These are phyloP conservation scores for Castanea crenata DNA, from an alignment of 306 rosid species.

Conservation along the genomic window DNA sequence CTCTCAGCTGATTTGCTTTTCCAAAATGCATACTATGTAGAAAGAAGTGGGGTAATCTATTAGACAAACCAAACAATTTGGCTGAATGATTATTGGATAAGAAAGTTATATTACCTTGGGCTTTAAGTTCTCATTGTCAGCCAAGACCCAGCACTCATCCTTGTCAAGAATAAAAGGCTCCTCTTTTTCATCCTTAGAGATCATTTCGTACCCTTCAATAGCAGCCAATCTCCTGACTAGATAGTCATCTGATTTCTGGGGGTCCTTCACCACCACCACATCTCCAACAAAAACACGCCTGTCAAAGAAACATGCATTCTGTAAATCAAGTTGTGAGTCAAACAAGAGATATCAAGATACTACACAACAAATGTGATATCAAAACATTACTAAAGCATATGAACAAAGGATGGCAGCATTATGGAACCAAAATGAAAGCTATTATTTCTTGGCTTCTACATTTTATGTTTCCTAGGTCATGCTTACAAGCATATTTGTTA, in stretches of 20 bases:
- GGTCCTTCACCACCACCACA: constrained; percentile 85
- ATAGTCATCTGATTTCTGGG: constrained; percentile 56
- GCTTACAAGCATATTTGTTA: neutral
- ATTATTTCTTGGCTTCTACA: neutral
- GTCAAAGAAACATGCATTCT: constrained; percentile 34
- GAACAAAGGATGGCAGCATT: neutral
- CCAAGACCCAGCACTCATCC: constrained; percentile 90
- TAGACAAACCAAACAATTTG: constrained; percentile 5
- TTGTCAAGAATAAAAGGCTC: constrained; percentile 76
- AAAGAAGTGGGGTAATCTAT: neutral
- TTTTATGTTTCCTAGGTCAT: neutral
- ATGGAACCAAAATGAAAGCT: neutral
- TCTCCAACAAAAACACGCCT: constrained; percentile 93
- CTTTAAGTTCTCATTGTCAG: constrained; percentile 79
- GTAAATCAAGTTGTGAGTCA: constrained; percentile 16
- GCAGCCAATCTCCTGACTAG: constrained; percentile 93
- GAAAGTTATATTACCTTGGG: constrained; percentile 57
- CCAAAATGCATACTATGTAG: constrained; percentile 1
- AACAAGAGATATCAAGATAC: neutral
- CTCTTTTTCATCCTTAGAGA: constrained; percentile 73
- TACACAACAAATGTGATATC: neutral
- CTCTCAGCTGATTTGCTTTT: neutral
- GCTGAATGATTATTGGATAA: constrained; percentile 8
- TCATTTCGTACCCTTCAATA: constrained; percentile 86
- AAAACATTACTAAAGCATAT: neutral